Conservation (phyloP, 2,329 filamentous ascomycete genomes). For the Phyllosticta citribraziliensis region DNA sequence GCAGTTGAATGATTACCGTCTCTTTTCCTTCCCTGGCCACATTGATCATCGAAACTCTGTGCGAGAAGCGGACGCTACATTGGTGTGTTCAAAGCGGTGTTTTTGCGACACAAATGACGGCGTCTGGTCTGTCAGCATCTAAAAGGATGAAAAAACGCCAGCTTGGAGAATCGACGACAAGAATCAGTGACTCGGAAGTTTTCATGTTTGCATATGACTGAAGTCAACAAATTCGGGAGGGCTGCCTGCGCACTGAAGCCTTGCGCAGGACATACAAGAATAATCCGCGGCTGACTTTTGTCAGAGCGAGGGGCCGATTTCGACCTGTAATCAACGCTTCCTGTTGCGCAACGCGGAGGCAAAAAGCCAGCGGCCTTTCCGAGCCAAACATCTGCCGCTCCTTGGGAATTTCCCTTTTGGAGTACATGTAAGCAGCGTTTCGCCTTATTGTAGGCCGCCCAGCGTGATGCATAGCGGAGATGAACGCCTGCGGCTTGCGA, state of each 20-base stretch:
- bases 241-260: background rate
- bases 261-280: background rate
- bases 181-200: background rate
- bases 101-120: too few relatives aligned
- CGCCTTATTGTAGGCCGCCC: background rate
- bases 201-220: background rate
- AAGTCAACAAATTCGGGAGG: background rate
- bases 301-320: background rate
- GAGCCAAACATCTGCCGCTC: background rate
- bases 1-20: too few relatives aligned
- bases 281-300: background rate
- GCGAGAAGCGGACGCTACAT: too few relatives aligned
- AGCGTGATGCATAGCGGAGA: background rate
- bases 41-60: too few relatives aligned
- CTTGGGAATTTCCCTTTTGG: background rate
- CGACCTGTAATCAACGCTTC: background rate
- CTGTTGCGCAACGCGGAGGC: background rate
- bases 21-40: too few relatives aligned
- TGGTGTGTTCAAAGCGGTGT: too few relatives aligned
- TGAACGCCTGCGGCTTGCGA: background rate
- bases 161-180: too few relatives aligned
- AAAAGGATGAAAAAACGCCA: background rate
- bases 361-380: background rate
- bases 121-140: background rate
- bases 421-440: background rate